A percentile compares a stretch with the other conserved stretches of the same genome.
phyloP scores from a whole-genome alignment of 148 eudicot genomes.

The Camellia lanceoleosa region DNA sequence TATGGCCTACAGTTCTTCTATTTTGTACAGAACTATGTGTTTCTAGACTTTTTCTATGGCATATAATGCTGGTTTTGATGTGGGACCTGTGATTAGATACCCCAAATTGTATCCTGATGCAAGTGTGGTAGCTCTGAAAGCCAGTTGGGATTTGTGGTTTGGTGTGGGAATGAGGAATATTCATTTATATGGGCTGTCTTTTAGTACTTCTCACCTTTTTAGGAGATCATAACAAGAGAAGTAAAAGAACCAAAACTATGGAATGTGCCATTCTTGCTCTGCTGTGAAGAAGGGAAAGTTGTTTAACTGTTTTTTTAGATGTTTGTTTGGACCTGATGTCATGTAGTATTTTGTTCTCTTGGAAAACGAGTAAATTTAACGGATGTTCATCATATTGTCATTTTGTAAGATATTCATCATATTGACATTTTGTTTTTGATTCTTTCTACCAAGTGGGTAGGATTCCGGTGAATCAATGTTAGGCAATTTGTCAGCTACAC shows the following conservation, averaged over 20 bases:
- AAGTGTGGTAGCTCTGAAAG: constrained; percentile 27
- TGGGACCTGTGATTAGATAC: constrained; percentile 50
- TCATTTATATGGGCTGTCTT: background rate
- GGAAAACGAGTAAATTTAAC: too few species aligned
- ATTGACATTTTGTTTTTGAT: background rate
- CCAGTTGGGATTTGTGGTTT: constrained; percentile 21
- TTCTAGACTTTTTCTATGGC: background rate
- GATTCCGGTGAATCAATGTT: background rate
- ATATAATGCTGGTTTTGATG: constrained; percentile 29
- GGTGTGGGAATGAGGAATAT: constrained; percentile 25
- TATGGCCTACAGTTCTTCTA: background rate
- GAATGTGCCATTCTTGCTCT: constrained; percentile 1
- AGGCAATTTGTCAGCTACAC: background rate
- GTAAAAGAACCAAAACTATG: background rate
- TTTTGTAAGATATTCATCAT: background rate
- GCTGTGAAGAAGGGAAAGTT: background rate
- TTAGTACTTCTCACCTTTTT: constrained; percentile 5
- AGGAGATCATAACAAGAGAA: background rate
- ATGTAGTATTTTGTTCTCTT: too few species aligned
- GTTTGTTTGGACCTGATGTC: background rate
- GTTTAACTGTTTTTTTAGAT: background rate
- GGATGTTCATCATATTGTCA: background rate
- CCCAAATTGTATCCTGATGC: constrained; percentile 28
- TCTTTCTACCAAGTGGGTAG: background rate
- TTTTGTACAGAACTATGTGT: too few species aligned